Base-by-base conservation (phyloP, 768 basidiomycete genomes). In the Grammothele lineata region DNA sequence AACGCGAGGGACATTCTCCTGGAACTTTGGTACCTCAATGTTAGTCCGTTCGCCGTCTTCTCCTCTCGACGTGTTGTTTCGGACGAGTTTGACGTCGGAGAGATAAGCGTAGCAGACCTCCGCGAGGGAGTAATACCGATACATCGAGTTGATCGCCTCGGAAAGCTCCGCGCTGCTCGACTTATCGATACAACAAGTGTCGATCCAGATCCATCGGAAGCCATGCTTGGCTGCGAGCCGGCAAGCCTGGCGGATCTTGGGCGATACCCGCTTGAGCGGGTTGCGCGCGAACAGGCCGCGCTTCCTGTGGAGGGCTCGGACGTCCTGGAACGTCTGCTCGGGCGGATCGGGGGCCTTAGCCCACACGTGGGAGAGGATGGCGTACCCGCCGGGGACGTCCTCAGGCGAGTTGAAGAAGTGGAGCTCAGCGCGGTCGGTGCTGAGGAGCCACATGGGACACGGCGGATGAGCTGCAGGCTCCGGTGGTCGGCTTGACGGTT, bases 101-200 rank as follows among this genome's bases (percentile, higher is more conserved):
- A 48, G 47, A 34, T 48, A 48, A 15, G 21, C 47, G 1, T 37
- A 32, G 36, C 47, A 48, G 26, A 37, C 17, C 23, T n/a, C 10
- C 9, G 41, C 34, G 41, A 19, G 19, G 25, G 22, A 25, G 19
- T 43, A 48, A 25, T 37, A 48, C 11, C 17, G 26, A 22, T 26
- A 48, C 47, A 48, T 48, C 5, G 47, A 48, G 40, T 48, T 48
- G 35, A 48, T 42, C 3, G 47, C 47, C 25, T 48, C 47, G 7
- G 47, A 43, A 19, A 48, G 35, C 36, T 48, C 47, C 0, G 47
- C 47, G 41, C 47, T 49, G 30, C 48, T 49, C 21, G 37, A 12
- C 14, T 39, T 43, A 37, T 49, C 48, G 48, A 49, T 49, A 19
- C 48, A 49, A 64, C 67, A 7, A 19, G 48, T 39, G 23, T 49